Conservation (phyloP, 176 grass and related monocot genomes). For the bread wheat (Triticum aestivum) region IWGSC_CS_RefSeq_v2.1 NC_057812.1:504310982-504311481, state of each 20-base stretch:
- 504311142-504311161: not conserved
- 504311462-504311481: not conserved
- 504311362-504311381: slow-evolving; percentile 20
- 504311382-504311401: not conserved
- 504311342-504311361: slow-evolving; percentile 37
- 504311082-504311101: not conserved
- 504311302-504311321: not conserved
- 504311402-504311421: not conserved
- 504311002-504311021: slow-evolving; percentile 28
- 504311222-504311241: not conserved
- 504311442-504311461: not conserved
- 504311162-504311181: not conserved
- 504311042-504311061: slow-evolving; percentile 17
- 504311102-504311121: not conserved
- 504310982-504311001: not conserved
- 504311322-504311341: not conserved
- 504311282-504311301: not conserved
- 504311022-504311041: not conserved
- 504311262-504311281: not conserved
- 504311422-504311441: not conserved
- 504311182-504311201: not conserved
- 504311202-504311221: not conserved
- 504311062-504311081: slow-evolving; percentile 23
- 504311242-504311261: not conserved
- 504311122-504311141: not conserved